Percentiles rank a stretch among this genome's conserved stretches.
Evolutionary conservation across 345 rosid genomes (phyloP).

Genomic region (Corymbia maculata): DNA sequence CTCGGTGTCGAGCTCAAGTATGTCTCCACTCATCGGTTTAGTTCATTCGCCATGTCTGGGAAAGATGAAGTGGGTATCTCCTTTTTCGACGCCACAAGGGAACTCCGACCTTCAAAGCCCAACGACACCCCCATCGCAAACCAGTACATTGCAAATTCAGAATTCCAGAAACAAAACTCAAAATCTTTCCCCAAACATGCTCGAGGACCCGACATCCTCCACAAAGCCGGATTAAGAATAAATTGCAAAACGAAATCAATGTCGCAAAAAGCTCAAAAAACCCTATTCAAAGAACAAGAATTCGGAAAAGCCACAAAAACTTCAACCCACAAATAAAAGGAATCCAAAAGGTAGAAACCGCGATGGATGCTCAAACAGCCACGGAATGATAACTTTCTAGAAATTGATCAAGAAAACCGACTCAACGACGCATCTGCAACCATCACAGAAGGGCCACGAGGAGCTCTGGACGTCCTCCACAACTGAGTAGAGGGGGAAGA

Average conservation of each 20-base stretch:
- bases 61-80: too few relatives aligned
- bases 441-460: neutral
- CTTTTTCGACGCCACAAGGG: neutral
- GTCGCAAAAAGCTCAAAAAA: too few relatives aligned
- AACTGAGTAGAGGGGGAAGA: neutral
- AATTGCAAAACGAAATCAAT: too few relatives aligned
- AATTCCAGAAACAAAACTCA: neutral
- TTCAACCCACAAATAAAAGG: neutral
- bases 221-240: neutral
- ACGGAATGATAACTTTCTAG: neutral
- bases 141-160: neutral
- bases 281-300: too few relatives aligned
- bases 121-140: neutral
- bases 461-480: neutral
- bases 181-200: too few relatives aligned
- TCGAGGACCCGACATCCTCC: too few relatives aligned
- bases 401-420: neutral
- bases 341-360: neutral
- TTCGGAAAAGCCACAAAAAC: too few relatives aligned
- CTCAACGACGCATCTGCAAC: neutral
- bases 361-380: neutral
- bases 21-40: too few relatives aligned
- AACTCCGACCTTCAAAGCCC: neutral
- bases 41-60: too few relatives aligned
- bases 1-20: too few relatives aligned